phyloP scores from a whole-genome alignment of 1,284 basidiomycete genomes.

The Ustilago nuda region DNA sequence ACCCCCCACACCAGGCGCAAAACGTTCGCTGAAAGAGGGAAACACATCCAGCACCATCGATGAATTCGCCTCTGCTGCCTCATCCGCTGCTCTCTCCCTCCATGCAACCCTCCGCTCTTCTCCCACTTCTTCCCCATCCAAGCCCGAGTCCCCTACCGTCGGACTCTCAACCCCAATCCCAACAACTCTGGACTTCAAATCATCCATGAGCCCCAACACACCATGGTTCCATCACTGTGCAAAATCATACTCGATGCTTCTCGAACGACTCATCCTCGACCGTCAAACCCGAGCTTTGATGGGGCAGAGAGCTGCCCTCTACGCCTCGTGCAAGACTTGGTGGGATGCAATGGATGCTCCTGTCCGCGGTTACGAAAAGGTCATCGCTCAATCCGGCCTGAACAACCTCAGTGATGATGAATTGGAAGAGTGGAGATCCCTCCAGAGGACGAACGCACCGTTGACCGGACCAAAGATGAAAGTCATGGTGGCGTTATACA shows the following conservation, averaged over 20 bases:
- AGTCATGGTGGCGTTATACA: constrained; percentile 49
- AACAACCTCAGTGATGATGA: constrained; percentile 61
- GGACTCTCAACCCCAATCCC: constrained; percentile 54
- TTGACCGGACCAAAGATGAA: constrained; percentile 60
- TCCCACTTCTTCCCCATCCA: constrained; percentile 5
- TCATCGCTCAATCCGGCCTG: constrained; percentile 38
- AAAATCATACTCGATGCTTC: constrained; percentile 71
- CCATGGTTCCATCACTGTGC: constrained; percentile 70
- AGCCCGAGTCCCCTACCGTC: constrained; percentile 7
- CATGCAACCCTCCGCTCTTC: constrained; percentile 11
- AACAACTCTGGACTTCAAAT: constrained; percentile 59
- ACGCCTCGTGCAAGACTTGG: constrained; percentile 72
- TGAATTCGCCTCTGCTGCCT: constrained; percentile 44
- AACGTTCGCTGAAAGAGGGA: not conserved
- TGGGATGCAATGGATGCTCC: constrained; percentile 74
- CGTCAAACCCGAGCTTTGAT: constrained; percentile 70
- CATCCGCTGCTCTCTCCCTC: constrained; percentile 16
- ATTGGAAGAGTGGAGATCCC: constrained; percentile 60
- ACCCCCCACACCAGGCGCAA: constrained; percentile 28
- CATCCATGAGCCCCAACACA: constrained; percentile 65
- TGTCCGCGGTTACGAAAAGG: constrained; percentile 73
- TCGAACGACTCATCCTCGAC: constrained; percentile 69
- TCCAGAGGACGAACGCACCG: constrained; percentile 52
- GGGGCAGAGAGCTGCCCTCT: constrained; percentile 70
- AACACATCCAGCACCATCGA: constrained; percentile 12